Base-by-base conservation (phyloP, 371 early-diverging fungal genomes). In the Mortierella sp. region DNA sequence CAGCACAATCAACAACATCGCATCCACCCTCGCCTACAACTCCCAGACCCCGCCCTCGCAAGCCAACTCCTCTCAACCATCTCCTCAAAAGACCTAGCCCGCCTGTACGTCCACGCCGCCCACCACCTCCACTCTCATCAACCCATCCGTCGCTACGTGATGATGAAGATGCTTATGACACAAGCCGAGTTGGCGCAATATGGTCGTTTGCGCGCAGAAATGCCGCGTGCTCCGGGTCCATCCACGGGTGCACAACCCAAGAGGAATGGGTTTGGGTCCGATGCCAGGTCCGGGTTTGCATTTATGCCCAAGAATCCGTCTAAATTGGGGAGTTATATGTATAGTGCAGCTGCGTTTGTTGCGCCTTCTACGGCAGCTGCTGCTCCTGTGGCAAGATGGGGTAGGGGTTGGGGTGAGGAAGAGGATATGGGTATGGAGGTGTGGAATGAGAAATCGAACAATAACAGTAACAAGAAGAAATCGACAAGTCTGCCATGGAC, bases 161-260 rank as follows among this genome's bases (percentile, higher is more conserved):
- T 81, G 34, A 84, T 84, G 84, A 84, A 84, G 70, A 78, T 78
- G 79, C 76, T 84, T 45, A 84, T 84, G 84, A 84, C 84, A 0
- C 84, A 84, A 54, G 84, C 84, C 0, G 84, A 84, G 52, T 42
- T 84, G 19, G 57, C 70, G 6, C 84, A 84, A 42, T 84, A 75
- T 42, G 84, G 84, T 14, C 75, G 84, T 7, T 57, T 84, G 1
- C 81, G 84, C 0, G 84, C 84, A 38, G 84, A 84, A 50, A 84
- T 84, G 84, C 84, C 84, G 24, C 55, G 84, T 1, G 79, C 84
- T 0, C 84, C 84, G 0, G 84, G 84, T 0, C 79, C 85, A 0
- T 79, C 85, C 2, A 84, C 85, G 2, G 85, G 85, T 3, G 76
- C 85, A 1, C 76, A 72, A 54, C 85, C 85, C 3, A 78, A 70